phyloP scores from a whole-genome alignment of 352 stramenopile genomes.

The Phytophthora aleatoria region DNA sequence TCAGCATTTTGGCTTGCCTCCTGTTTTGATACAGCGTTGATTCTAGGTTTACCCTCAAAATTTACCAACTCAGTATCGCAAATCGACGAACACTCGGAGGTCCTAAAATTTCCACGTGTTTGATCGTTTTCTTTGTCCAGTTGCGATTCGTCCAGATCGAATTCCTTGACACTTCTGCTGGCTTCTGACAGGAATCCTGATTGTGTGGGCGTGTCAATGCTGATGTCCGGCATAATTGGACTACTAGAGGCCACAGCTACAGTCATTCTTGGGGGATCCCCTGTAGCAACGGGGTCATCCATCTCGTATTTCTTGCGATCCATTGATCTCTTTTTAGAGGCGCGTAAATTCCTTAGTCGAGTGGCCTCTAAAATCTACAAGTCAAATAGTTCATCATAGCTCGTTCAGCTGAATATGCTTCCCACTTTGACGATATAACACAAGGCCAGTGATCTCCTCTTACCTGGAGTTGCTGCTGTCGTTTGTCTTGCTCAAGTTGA shows the following conservation, averaged over 20 bases:
- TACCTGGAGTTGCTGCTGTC: constrained; percentile 60
- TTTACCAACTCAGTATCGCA: background rate
- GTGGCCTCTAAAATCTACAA: constrained; percentile 32
- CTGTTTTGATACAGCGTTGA: background rate
- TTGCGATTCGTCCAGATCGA: constrained; percentile 14
- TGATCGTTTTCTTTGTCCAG: constrained; percentile 27
- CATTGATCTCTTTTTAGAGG: constrained; percentile 20
- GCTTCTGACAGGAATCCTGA: background rate
- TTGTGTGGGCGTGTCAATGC: background rate
- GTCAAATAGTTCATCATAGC: background rate
- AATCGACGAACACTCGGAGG: background rate
- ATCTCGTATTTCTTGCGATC: constrained; percentile 6
- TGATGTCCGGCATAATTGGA: background rate
- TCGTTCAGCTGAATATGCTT: background rate
- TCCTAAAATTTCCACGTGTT: constrained; percentile 19
- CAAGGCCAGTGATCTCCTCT: background rate
- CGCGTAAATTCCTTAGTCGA: constrained; percentile 35
- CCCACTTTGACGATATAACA: background rate
- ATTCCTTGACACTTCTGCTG: constrained; percentile 3
- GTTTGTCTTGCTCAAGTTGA: constrained; percentile 44
- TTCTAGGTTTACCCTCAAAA: background rate
- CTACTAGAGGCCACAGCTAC: background rate
- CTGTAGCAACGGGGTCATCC: background rate
- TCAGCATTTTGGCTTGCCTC: background rate
- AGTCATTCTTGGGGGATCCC: background rate